phyloP scores from a whole-genome alignment of 2,329 filamentous ascomycete species.

The Sporothrix pallida region DNA sequence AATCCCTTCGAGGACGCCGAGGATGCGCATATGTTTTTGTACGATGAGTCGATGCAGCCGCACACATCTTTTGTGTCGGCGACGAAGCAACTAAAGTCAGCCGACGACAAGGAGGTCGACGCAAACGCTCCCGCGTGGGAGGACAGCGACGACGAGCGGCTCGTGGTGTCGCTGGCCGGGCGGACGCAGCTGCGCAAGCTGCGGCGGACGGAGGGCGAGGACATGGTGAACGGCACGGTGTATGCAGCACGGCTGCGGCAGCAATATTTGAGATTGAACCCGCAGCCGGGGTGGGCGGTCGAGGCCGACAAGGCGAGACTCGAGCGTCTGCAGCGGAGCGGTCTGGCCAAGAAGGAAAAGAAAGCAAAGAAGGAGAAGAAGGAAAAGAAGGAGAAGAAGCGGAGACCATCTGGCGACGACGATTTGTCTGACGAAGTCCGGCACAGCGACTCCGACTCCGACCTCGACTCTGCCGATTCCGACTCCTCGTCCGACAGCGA shows the following conservation, averaged over 20 bases:
- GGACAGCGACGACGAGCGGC: slow-evolving; percentile 92
- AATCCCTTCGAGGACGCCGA: slow-evolving; percentile 55
- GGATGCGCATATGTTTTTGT: slow-evolving; percentile 84
- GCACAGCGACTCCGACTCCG: slow-evolving; percentile 23
- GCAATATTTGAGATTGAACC: slow-evolving; percentile 70
- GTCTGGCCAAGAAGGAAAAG: slow-evolving; percentile 29
- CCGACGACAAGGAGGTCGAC: slow-evolving; percentile 46
- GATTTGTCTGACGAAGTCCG: slow-evolving; percentile 38
- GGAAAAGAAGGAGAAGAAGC: slow-evolving; percentile 53
- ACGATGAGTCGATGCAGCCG: slow-evolving; percentile 59
- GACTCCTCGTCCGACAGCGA: slow-evolving; percentile 48
- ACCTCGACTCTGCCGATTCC: slow-evolving; percentile 4
- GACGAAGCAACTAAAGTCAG: slow-evolving; percentile 42
- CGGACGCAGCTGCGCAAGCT: slow-evolving; percentile 81
- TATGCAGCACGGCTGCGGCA: slow-evolving; percentile 80
- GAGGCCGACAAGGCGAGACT: slow-evolving; percentile 56
- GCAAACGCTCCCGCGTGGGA: slow-evolving; percentile 73
- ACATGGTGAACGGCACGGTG: slow-evolving; percentile 83
- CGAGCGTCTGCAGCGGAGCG: slow-evolving; percentile 50
- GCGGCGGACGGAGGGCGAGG: slow-evolving; percentile 78
- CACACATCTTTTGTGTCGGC: slow-evolving; percentile 17
- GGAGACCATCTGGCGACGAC: neutral
- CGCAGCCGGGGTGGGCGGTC: slow-evolving; percentile 65
- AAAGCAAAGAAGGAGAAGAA: slow-evolving; percentile 17
- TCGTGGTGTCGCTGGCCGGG: slow-evolving; percentile 80